phyloP scores from a whole-genome alignment of 345 rosid species.

The Hibiscus mutabilis region DNA sequence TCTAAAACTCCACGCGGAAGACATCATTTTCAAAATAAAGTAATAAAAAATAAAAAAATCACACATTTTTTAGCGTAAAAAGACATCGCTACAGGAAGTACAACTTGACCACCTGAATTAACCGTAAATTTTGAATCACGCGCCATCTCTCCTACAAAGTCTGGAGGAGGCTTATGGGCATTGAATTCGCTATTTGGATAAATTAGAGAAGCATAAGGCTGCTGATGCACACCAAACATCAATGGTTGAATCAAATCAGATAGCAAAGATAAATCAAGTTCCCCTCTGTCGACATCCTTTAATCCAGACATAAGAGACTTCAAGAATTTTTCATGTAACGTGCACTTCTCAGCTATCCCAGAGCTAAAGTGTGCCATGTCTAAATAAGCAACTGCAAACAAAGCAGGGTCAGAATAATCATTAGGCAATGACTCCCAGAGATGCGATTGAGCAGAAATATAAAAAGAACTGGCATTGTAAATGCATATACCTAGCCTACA shows the following conservation, averaged over 20 bases:
- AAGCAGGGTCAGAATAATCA: slow-evolving; percentile 6
- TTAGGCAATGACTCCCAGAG: not conserved
- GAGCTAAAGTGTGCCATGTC: slow-evolving; percentile 29
- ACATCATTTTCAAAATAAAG: too few species aligned
- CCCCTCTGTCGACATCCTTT: slow-evolving; percentile 39
- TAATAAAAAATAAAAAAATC: too few species aligned
- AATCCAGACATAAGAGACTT: slow-evolving; percentile 48
- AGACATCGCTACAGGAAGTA: too few species aligned
- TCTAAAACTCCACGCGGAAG: too few species aligned
- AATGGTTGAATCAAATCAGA: slow-evolving; percentile 43
- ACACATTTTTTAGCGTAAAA: too few species aligned
- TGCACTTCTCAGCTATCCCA: slow-evolving; percentile 38
- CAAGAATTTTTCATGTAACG: slow-evolving; percentile 43
- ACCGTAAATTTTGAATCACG: slow-evolving; percentile 32
- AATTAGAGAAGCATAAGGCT: slow-evolving; percentile 30
- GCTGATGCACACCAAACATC: slow-evolving; percentile 24
- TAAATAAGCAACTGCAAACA: slow-evolving; percentile 33
- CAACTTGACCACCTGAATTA: slow-evolving; percentile 46
- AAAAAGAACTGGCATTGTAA: not conserved
- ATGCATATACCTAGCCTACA: not conserved
- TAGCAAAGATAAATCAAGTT: slow-evolving; percentile 40
- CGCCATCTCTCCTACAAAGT: slow-evolving; percentile 51
- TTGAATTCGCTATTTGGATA: slow-evolving; percentile 35
- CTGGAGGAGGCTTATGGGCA: slow-evolving; percentile 40
- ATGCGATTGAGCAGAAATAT: not conserved